These are phyloP conservation scores for Pseudophaeomoniella oleicola DNA, from an alignment of 2,329 filamentous ascomycete genomes.

Conservation along the genomic window DNA sequence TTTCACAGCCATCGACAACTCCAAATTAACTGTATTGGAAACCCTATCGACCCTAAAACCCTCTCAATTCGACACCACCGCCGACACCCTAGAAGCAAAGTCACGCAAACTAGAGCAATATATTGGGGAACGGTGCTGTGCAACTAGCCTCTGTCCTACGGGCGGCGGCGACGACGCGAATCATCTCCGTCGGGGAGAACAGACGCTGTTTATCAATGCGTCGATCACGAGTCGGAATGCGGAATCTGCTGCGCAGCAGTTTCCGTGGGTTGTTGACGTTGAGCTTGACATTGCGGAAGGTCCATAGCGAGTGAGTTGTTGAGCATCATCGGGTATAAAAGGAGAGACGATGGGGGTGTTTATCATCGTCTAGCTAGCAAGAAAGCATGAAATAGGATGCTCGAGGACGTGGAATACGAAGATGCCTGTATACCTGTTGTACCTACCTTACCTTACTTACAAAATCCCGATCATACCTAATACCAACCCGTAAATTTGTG, in stretches of 20 bases:
- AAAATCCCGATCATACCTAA: too few relatives aligned
- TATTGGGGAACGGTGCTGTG: slow-evolving; percentile 16
- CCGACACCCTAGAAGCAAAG: slow-evolving; percentile 6
- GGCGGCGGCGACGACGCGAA: too few relatives aligned
- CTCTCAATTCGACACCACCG: slow-evolving; percentile 7
- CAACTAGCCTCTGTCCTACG: slow-evolving; percentile 25
- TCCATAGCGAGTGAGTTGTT: too few relatives aligned
- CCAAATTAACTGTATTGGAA: slow-evolving; percentile 21
- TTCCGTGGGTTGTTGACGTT: slow-evolving; percentile 40
- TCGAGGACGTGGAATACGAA: too few relatives aligned
- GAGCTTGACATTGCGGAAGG: too few relatives aligned
- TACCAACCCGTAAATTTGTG: too few relatives aligned
- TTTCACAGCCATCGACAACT: slow-evolving; percentile 32
- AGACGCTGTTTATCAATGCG: slow-evolving; percentile 48
- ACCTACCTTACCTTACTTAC: too few relatives aligned
- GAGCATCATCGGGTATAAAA: too few relatives aligned
- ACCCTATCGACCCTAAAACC: slow-evolving; percentile 15
- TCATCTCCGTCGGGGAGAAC: slow-evolving; percentile 21
- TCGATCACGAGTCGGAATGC: slow-evolving; percentile 31
- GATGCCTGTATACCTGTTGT: too few relatives aligned
- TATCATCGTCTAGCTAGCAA: too few relatives aligned
- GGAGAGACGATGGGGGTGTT: too few relatives aligned
- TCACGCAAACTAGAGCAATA: slow-evolving; percentile 10
- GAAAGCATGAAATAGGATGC: too few relatives aligned
- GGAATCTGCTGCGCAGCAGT: slow-evolving; percentile 27